These are phyloP conservation scores for Patellaria atrata DNA, from an alignment of 495 filamentous ascomycete genomes.

Conservation along the genomic window DNA sequence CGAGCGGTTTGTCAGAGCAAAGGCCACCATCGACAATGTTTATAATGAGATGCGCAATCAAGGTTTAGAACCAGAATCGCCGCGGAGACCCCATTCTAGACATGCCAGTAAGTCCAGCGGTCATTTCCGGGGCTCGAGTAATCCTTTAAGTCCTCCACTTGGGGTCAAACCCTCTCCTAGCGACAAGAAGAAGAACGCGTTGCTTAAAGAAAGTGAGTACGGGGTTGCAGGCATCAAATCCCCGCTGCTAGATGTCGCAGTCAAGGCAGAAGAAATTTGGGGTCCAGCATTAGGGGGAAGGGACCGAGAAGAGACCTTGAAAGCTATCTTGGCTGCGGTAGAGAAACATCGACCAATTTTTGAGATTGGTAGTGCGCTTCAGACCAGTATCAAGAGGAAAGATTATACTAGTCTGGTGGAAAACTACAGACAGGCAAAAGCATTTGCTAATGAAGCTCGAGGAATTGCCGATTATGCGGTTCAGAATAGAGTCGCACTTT, in stretches of 20 bases:
- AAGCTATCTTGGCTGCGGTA: conserved; percentile 54
- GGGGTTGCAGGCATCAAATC: conserved; percentile 80
- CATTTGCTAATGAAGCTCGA: conserved; percentile 58
- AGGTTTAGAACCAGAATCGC: conserved; percentile 46
- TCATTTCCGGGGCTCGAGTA: conserved; percentile 42
- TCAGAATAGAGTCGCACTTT: conserved; percentile 34
- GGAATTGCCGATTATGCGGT: conserved; percentile 40
- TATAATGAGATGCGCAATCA: conserved; percentile 95
- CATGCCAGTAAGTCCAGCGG: conserved; percentile 50
- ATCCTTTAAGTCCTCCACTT: conserved; percentile 23
- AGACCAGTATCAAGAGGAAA: conserved; percentile 72
- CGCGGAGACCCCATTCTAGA: conserved; percentile 10
- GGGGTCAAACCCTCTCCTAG: conserved; percentile 23
- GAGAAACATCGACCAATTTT: conserved; percentile 69
- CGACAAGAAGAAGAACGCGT: conserved; percentile 67
- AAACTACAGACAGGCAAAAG: conserved; percentile 65
- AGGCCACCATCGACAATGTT: conserved; percentile 93
- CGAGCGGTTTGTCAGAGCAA: conserved; percentile 90
- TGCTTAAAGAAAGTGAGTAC: conserved; percentile 88
- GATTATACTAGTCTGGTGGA: conserved; percentile 81
- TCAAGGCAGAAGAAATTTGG: conserved; percentile 94
- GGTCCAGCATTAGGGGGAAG: conserved; percentile 82
- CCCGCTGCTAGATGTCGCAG: conserved; percentile 72
- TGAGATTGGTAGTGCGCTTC: conserved; percentile 60
- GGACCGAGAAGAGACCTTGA: conserved; percentile 79